Evolutionary conservation across 2,329 filamentous ascomycete genomes (phyloP).

Genomic region (Nannizzia gypsea): DNA sequence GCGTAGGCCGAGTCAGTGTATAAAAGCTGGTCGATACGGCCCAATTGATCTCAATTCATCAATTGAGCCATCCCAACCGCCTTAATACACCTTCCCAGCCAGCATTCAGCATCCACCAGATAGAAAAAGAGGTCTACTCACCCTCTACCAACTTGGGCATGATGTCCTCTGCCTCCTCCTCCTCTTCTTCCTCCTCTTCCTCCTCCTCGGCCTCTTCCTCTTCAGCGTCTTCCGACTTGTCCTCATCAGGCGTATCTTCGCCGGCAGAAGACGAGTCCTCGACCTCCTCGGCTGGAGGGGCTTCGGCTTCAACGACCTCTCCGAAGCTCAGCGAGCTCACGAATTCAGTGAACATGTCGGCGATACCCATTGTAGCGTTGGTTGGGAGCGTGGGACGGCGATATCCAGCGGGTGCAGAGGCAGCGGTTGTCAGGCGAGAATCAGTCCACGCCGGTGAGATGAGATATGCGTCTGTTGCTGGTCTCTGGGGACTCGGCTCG

Average conservation of each 20-base stretch:
- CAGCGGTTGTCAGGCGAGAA: not conserved
- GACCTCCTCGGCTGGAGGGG: slow-evolving; percentile 39
- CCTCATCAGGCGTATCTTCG: slow-evolving; percentile 19
- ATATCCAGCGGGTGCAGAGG: not conserved
- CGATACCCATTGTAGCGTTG: slow-evolving; percentile 45
- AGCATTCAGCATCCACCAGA: not conserved
- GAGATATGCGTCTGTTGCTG: not conserved
- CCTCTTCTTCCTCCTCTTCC: slow-evolving; percentile 53
- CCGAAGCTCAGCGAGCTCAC: slow-evolving; percentile 53
- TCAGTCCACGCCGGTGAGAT: not conserved
- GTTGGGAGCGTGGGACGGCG: too few relatives aligned
- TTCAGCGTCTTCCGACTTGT: slow-evolving; percentile 28
- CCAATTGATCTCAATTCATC: not conserved
- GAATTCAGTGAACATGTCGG: slow-evolving; percentile 53
- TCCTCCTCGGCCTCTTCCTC: slow-evolving; percentile 42
- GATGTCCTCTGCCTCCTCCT: slow-evolving; percentile 70
- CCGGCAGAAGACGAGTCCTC: slow-evolving; percentile 21
- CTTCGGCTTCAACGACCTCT: slow-evolving; percentile 48
- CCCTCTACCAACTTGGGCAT: slow-evolving; percentile 87
- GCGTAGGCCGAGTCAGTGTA: not conserved
- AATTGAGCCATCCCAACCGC: not conserved
- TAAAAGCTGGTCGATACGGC: too few relatives aligned
- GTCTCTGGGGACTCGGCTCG: too few relatives aligned
- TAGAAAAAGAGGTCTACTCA: slow-evolving; percentile 38
- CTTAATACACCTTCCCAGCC: not conserved